Percentiles rank a stretch among this genome's conserved stretches.
phyloP scores from a whole-genome alignment of 1,139 yeast genomes.

The Yamadazyma membranifaciens region DNA sequence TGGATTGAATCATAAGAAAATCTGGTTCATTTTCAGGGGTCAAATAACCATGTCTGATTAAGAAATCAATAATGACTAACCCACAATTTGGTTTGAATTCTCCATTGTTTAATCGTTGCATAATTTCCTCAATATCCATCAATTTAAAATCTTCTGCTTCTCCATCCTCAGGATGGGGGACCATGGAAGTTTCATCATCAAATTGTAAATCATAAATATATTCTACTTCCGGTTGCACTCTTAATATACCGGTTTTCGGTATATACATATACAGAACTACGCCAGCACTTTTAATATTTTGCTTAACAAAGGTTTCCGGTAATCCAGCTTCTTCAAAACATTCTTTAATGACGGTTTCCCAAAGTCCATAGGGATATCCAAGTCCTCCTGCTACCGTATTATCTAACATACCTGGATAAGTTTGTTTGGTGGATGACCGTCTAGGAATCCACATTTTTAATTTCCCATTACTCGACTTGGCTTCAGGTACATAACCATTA shows the following conservation, averaged over 20 bases:
- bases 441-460: constrained; percentile 82
- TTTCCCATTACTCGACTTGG: constrained; percentile 34
- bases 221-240: constrained; percentile 88
- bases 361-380: constrained; percentile 74
- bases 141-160: constrained; percentile 77
- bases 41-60: constrained; percentile 75
- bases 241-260: constrained; percentile 36
- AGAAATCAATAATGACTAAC: constrained; percentile 73
- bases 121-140: constrained; percentile 58
- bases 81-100: constrained; percentile 92
- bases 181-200: constrained; percentile 39
- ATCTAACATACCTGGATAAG: constrained; percentile 89
- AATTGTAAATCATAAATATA: constrained; percentile 71
- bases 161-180: constrained; percentile 78
- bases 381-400: constrained; percentile 95
- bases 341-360: constrained; percentile 81
- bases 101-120: constrained; percentile 43
- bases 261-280: constrained; percentile 64
- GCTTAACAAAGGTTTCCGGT: constrained; percentile 45
- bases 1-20: constrained; percentile 53
- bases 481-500: constrained; percentile 64
- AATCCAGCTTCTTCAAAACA: constrained; percentile 90
- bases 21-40: constrained; percentile 62
- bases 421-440: constrained; percentile 71
- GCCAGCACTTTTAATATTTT: constrained; percentile 54